A percentile compares a stretch with the other conserved stretches of the same genome.
These are phyloP conservation scores for Cyclotella distinguenda DNA, from an alignment of 108 stramenopile species.

Conservation along the genomic window DNA sequence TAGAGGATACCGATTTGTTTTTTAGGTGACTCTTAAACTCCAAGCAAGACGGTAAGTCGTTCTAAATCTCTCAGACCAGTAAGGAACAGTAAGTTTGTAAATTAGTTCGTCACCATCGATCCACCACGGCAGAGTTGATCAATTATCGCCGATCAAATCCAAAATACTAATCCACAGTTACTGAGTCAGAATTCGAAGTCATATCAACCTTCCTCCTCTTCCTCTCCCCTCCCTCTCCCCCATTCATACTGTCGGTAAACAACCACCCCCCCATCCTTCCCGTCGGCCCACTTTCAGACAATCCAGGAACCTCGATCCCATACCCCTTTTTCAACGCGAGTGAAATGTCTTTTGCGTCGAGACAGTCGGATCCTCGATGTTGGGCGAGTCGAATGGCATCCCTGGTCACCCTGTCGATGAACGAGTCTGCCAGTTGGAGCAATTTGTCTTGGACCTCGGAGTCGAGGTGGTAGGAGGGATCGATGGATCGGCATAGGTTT, in stretches of 20 bases:
- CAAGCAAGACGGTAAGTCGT: too few species aligned
- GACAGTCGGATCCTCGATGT: constrained; percentile 66
- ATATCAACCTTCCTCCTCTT: constrained; percentile 7
- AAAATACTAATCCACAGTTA: neutral
- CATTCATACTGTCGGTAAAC: constrained; percentile 31
- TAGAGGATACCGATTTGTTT: too few species aligned
- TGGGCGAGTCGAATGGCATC: constrained; percentile 63
- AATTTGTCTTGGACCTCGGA: constrained; percentile 75
- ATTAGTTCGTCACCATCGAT: too few species aligned
- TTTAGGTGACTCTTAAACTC: too few species aligned
- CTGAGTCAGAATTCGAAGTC: too few species aligned
- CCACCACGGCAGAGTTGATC: too few species aligned
- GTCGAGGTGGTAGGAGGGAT: constrained; percentile 75
- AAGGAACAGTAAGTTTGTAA: too few species aligned
- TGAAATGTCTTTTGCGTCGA: constrained; percentile 82
- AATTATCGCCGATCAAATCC: too few species aligned
- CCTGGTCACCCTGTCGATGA: constrained; percentile 71
- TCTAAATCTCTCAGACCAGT: too few species aligned
- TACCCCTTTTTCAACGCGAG: constrained; percentile 78
- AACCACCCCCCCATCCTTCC: constrained; percentile 40
- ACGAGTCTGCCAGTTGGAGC: constrained; percentile 75
- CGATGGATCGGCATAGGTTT: constrained; percentile 59
- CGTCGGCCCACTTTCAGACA: constrained; percentile 25
- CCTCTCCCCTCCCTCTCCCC: neutral
- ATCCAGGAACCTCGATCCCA: constrained; percentile 74